Evolutionary conservation across 768 basidiomycete genomes (phyloP).

Genomic region (Thelephora aurantiotincta): DNA sequence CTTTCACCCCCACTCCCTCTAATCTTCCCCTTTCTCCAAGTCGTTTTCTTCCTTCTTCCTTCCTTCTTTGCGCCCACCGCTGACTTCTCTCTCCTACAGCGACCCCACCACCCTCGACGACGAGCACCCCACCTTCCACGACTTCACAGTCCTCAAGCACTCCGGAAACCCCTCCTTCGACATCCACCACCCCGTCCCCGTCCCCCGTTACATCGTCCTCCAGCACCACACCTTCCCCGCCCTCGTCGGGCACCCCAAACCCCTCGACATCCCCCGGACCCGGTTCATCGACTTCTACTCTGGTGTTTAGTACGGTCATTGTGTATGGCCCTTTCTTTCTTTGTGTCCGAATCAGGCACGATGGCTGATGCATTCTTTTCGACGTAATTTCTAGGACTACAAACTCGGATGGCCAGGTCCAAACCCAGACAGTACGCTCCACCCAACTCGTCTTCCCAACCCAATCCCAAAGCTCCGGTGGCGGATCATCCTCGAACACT

Average conservation of each 20-base stretch:
- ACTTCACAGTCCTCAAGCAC: not conserved
- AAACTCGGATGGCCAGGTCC: not conserved
- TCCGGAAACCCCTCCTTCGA: not conserved
- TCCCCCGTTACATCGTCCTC: not conserved
- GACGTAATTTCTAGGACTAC: not conserved
- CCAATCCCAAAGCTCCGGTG: not conserved
- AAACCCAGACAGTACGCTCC: conserved; percentile 1
- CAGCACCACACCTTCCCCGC: not conserved
- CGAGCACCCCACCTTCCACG: not conserved
- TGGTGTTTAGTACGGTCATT: not conserved
- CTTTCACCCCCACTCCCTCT: not conserved
- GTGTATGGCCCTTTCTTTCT: not conserved
- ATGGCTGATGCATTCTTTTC: not conserved
- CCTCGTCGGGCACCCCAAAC: not conserved
- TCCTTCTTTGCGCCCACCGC: not conserved
- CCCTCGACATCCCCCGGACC: not conserved
- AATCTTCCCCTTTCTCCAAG: not conserved
- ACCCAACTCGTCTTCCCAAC: conserved; percentile 2
- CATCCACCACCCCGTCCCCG: not conserved
- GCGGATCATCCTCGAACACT: conserved; percentile 5
- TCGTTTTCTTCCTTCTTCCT: not conserved
- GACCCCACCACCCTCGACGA: not conserved
- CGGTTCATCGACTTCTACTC: not conserved
- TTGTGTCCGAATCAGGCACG: not conserved
- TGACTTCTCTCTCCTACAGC: not conserved